Conservation (phyloP, 2,329 filamentous ascomycete genomes). For the Diplodia sapinea region DNA sequence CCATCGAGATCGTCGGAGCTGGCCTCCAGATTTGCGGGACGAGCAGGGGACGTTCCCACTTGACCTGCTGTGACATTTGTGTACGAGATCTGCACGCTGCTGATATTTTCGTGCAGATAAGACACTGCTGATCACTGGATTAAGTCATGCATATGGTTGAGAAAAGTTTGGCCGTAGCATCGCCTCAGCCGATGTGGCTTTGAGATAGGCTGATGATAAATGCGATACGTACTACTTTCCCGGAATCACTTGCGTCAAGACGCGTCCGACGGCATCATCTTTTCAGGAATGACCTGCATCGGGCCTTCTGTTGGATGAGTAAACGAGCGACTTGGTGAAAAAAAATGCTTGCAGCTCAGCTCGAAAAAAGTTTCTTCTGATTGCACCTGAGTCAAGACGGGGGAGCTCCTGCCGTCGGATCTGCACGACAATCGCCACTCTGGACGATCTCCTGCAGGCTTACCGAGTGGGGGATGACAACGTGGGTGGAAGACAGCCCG, state of each 20-base stretch:
- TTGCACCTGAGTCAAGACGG: neutral
- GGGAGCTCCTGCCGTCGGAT: constrained; percentile 4
- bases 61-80: neutral
- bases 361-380: neutral
- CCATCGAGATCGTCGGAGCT: neutral
- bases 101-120: constrained; percentile 3
- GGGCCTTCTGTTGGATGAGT: neutral
- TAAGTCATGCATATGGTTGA: neutral
- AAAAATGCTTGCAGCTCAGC: neutral
- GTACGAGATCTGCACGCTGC: neutral
- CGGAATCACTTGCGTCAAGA: neutral
- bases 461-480: neutral
- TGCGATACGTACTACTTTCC: neutral
- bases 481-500: neutral
- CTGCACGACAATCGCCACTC: constrained; percentile 16
- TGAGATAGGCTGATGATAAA: constrained; percentile 6
- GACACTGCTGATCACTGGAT: neutral
- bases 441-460: neutral
- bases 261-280: neutral
- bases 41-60: neutral
- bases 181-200: neutral
- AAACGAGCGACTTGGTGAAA: neutral
- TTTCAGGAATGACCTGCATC: neutral
- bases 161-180: neutral
- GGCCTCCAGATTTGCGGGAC: neutral